Percentiles rank a stretch among this genome's conserved stretches.
These are phyloP conservation scores for Apiospora sp. DNA, from an alignment of 2,329 filamentous ascomycete species.

Conservation along the genomic window DNA sequence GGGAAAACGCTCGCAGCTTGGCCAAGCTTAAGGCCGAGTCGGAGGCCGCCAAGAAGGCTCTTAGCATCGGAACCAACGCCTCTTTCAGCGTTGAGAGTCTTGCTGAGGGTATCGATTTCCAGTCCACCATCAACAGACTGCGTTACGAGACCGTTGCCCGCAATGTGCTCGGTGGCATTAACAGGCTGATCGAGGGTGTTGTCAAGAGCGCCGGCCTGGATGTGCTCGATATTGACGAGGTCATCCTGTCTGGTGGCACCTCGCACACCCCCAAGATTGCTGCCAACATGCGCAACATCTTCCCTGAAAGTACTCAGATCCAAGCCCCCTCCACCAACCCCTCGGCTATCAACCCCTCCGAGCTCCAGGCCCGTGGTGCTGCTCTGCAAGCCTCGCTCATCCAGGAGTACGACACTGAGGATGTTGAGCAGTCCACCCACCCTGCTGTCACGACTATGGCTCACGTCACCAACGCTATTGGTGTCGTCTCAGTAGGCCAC, in stretches of 20 bases:
- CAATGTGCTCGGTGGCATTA: conserved; percentile 90
- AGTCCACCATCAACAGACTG: conserved; percentile 88
- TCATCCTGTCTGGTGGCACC: conserved; percentile 90
- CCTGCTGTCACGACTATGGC: conserved; percentile 93
- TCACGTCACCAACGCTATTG: conserved; percentile 88
- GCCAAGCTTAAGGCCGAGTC: conserved; percentile 94
- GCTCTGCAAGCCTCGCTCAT: conserved; percentile 95
- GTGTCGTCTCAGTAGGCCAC: conserved; percentile 72
- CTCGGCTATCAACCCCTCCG: conserved; percentile 89
- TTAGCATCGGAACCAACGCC: conserved; percentile 87
- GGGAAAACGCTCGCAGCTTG: conserved; percentile 79
- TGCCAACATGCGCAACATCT: conserved; percentile 77
- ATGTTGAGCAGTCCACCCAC: conserved; percentile 96
- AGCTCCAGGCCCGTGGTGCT: conserved; percentile 87
- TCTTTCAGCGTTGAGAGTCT: conserved; percentile 93
- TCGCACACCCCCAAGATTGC: conserved; percentile 95
- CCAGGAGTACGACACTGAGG: conserved; percentile 90
- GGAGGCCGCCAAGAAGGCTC: conserved; percentile 89
- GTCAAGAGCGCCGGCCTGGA: conserved; percentile 94
- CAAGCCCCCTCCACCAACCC: conserved; percentile 82
- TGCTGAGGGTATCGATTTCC: conserved; percentile 88
- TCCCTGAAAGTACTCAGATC: conserved; percentile 80
- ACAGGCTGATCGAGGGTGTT: conserved; percentile 81
- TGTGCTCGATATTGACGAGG: conserved; percentile 91
- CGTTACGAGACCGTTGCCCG: conserved; percentile 89